A percentile compares a stretch with the other conserved stretches of the same genome.
These are phyloP conservation scores for Erythrobasidium hasegawianum DNA, from an alignment of 1,284 basidiomycete species.

Conservation along the genomic window DNA sequence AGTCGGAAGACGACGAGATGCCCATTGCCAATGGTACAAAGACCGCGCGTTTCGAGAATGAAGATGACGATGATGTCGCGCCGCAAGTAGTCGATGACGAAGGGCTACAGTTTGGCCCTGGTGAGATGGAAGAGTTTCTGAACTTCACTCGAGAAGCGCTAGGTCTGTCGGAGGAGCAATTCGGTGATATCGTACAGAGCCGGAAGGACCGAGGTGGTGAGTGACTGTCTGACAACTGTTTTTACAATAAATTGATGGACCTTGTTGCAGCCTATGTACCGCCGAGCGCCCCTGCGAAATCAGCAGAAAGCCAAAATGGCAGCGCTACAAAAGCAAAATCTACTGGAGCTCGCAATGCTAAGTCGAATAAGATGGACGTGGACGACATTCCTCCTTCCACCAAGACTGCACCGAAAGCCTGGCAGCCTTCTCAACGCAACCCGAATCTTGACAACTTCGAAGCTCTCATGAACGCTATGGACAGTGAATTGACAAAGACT, in stretches of 20 bases:
- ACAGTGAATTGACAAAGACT: constrained; percentile 64
- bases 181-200: constrained; percentile 73
- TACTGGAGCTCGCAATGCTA: constrained; percentile 8
- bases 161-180: constrained; percentile 77
- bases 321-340: constrained; percentile 1
- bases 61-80: constrained; percentile 27
- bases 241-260: background rate
- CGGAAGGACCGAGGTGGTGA: constrained; percentile 69
- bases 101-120: constrained; percentile 63
- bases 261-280: constrained; percentile 69
- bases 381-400: background rate
- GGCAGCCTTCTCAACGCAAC: constrained; percentile 48
- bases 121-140: constrained; percentile 85
- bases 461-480: constrained; percentile 90
- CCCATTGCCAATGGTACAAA: constrained; percentile 46
- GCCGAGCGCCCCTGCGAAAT: constrained; percentile 33
- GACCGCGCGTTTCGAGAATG: constrained; percentile 32
- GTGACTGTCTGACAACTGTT: constrained; percentile 42
- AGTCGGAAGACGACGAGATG: constrained; percentile 25
- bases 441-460: constrained; percentile 84
- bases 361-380: background rate
- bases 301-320: constrained; percentile 30
- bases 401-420: background rate
- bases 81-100: constrained; percentile 46
- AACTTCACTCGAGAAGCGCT: constrained; percentile 85